Percentiles rank a stretch among this genome's conserved stretches.
Conservation (phyloP, 2,329 filamentous ascomycete genomes). For the Pseudogymnoascus sp. region DNA sequence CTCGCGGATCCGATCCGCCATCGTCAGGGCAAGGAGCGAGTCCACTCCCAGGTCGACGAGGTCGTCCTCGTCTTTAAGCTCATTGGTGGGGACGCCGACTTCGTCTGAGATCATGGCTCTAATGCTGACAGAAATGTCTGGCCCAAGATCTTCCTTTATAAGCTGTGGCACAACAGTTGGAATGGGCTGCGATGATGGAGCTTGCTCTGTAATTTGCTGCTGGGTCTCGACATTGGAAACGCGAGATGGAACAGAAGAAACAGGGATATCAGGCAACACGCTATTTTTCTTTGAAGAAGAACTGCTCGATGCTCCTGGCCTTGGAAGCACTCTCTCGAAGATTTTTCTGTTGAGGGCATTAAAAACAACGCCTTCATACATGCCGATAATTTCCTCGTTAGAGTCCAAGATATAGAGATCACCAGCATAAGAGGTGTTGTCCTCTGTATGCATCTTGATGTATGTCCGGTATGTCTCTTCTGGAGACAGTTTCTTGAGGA, state of each 20-base stretch:
- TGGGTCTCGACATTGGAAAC: slow-evolving; percentile 32
- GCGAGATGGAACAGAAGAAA: slow-evolving; percentile 30
- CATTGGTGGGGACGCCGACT: slow-evolving; percentile 45
- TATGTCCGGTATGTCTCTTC: too few relatives aligned
- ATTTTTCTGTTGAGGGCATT: too few relatives aligned
- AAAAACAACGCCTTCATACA: too few relatives aligned
- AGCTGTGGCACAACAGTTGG: slow-evolving; percentile 29
- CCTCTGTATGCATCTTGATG: too few relatives aligned
- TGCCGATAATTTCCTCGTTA: too few relatives aligned
- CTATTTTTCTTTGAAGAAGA: slow-evolving; percentile 50
- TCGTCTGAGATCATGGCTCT: slow-evolving; percentile 44
- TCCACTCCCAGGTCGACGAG: slow-evolving; percentile 54
- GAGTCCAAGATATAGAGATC: too few relatives aligned
- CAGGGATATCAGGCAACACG: slow-evolving; percentile 54
- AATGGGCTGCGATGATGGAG: slow-evolving; percentile 24
- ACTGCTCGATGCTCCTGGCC: slow-evolving; percentile 36
- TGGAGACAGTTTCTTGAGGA: too few relatives aligned
- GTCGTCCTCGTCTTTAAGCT: slow-evolving; percentile 46
- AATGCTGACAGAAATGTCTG: slow-evolving; percentile 39
- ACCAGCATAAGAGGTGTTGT: too few relatives aligned
- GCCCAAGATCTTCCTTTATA: slow-evolving; percentile 31
- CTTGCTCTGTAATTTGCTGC: slow-evolving; percentile 25
- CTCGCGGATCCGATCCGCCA: slow-evolving; percentile 48
- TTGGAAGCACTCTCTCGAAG: slow-evolving; percentile 18
- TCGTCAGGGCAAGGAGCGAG: slow-evolving; percentile 50